A percentile compares a stretch with the other conserved stretches of the same genome.
phyloP scores from a whole-genome alignment of 176 grass and related monocot species.

The Hyparrhenia diplandra region DNA sequence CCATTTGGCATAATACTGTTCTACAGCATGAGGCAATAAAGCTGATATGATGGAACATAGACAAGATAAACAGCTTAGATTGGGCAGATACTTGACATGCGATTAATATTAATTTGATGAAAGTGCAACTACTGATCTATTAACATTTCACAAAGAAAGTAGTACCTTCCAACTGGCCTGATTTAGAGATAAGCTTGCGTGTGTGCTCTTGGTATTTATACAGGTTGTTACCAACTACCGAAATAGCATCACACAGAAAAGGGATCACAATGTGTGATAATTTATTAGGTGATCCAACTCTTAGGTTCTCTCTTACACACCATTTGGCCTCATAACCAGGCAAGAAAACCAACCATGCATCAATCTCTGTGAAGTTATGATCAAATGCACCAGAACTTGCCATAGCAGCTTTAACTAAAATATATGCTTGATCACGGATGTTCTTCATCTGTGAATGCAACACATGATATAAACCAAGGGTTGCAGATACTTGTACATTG shows the following conservation, averaged over 20 bases:
- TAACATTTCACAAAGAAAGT: conserved; percentile 2
- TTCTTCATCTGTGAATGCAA: conserved; percentile 57
- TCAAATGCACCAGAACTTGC: conserved; percentile 84
- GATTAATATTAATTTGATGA: background rate
- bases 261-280: conserved; percentile 65
- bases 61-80: background rate
- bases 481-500: conserved; percentile 86
- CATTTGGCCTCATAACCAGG: conserved; percentile 46
- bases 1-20: background rate
- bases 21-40: background rate
- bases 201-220: conserved; percentile 84
- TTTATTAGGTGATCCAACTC: conserved; percentile 45
- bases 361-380: conserved; percentile 63
- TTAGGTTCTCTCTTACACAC: conserved; percentile 20
- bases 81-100: background rate
- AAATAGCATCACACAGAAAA: conserved; percentile 91
- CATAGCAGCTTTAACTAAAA: conserved; percentile 72
- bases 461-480: conserved; percentile 57
- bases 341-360: conserved; percentile 83
- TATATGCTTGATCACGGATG: conserved; percentile 59
- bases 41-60: conserved; percentile 9
- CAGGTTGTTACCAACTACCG: conserved; percentile 80
- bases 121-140: conserved; percentile 1
- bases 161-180: conserved; percentile 59
- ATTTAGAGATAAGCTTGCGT: conserved; percentile 53